Evolutionary conservation across 2,329 filamentous ascomycete species (phyloP).

Genomic region (Seiridium unicorne): DNA sequence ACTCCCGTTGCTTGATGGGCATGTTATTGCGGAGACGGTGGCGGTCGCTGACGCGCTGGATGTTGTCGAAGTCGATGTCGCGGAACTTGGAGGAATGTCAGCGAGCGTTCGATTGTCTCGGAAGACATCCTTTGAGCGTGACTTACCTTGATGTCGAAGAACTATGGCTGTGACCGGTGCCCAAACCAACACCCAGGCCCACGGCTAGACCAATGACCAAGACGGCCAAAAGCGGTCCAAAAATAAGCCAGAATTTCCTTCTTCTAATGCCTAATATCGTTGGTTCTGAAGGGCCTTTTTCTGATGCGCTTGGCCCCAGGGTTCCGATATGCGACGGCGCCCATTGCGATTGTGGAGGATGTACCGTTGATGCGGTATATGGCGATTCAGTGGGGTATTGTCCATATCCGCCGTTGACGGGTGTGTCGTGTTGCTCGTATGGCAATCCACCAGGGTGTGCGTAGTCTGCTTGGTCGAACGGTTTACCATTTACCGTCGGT

Average conservation of each 20-base stretch:
- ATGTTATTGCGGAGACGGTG: slow-evolving; percentile 17
- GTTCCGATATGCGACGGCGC: background rate
- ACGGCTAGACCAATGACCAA: slow-evolving; percentile 22
- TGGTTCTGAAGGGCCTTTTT: background rate
- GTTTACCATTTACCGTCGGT: slow-evolving; percentile 14
- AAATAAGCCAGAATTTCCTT: slow-evolving; percentile 23
- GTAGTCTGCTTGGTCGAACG: slow-evolving; percentile 10
- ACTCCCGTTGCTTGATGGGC: slow-evolving; percentile 32
- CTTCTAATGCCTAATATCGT: slow-evolving; percentile 18
- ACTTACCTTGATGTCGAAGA: slow-evolving; percentile 1
- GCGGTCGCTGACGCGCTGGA: slow-evolving; percentile 6
- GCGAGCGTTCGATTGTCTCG: background rate
- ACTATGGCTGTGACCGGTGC: background rate
- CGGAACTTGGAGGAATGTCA: background rate
- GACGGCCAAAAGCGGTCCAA: slow-evolving; percentile 19
- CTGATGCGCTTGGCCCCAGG: background rate
- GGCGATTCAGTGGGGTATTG: background rate
- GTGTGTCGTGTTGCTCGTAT: slow-evolving; percentile 6
- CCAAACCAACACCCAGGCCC: slow-evolving; percentile 23
- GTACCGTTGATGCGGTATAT: background rate
- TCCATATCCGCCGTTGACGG: slow-evolving; percentile 3
- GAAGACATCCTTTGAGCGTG: background rate
- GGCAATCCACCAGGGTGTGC: slow-evolving; percentile 6
- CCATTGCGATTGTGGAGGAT: background rate
- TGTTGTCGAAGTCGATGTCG: slow-evolving; percentile 1